Evolutionary conservation across 1,139 yeast genomes (phyloP).

Genomic region (Saccharomycopsis hybrid): DNA sequence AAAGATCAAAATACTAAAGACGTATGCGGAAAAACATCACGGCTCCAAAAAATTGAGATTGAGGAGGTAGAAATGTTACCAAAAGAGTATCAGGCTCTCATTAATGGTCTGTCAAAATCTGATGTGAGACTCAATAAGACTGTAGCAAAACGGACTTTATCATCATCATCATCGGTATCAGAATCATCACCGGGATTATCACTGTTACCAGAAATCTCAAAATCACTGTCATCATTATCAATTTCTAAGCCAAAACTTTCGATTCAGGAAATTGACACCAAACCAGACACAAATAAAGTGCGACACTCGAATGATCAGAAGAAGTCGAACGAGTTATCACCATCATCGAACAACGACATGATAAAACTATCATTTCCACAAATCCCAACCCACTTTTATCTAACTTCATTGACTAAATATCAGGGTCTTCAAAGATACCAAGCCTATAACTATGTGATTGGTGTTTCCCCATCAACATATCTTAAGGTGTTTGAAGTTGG

Average conservation of each 20-base stretch:
- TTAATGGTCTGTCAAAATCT: slow-evolving; percentile 15
- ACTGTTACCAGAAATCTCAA: too few species aligned
- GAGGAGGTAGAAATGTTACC: slow-evolving; percentile 44
- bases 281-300: too few species aligned
- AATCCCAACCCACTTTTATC: slow-evolving; percentile 22
- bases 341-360: background rate
- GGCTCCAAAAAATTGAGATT: slow-evolving; percentile 32
- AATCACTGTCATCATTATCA: too few species aligned
- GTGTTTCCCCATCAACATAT: slow-evolving; percentile 28
- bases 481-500: slow-evolving; percentile 35
- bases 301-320: too few species aligned
- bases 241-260: too few species aligned
- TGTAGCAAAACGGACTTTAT: too few species aligned
- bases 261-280: too few species aligned
- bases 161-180: too few species aligned
- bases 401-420: slow-evolving; percentile 23
- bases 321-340: background rate
- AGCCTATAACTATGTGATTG: slow-evolving; percentile 4
- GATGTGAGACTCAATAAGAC: too few species aligned
- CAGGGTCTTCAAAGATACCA: slow-evolving; percentile 22
- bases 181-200: too few species aligned
- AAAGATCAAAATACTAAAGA: slow-evolving; percentile 20
- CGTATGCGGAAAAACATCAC: slow-evolving; percentile 21
- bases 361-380: background rate
- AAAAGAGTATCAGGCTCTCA: slow-evolving; percentile 27